Evolutionary conservation across 2,329 filamentous ascomycete genomes (phyloP), one percentile per base, ranked within the genome.

Genomic region (Cercospora zeina): DNA sequence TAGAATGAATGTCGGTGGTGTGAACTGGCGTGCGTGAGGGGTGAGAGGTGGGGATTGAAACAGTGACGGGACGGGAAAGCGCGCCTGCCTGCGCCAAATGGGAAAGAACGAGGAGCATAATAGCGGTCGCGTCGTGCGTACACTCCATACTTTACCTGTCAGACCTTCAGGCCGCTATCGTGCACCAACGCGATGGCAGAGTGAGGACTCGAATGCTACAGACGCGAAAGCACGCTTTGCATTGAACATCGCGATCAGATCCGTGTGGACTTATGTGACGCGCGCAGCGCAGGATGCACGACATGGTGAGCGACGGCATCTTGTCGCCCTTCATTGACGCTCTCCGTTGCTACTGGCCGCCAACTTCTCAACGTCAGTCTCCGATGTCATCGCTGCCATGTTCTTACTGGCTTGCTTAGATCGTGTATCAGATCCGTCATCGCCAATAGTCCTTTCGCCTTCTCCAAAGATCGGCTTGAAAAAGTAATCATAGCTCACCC

Each of bases 401-500:
- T 31, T 24, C 59, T 33, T 33, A 31, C 19, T 36, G 19, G 5
- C 31, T 24, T 16, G 10, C 10, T 19, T 14, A 31, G 27, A 16
- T 31, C 24, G 13, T 51, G 3, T 14, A 53, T 34, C 49, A 34
- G 49, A 34, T 21, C 27, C 65, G 34, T 70, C 69, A 59, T 72
- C 69, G 14, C 70, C 65, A 9, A 80, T 71, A 0, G 84, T 87
- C 68, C 85, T 84, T 80, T 97, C 93, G 0, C 95, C 95, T 72
- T 97, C 90, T 0, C 93, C 93, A 80, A 96, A 97, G 0, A 88
- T 42, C 0, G 76, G 78, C 74, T 85, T 87, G 67, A 89, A 88
- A 16, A 85, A 72, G 0, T 56, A 63, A 76, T 91, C 89, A 76
- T 92, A 91, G 51, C 77, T 82, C 50, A 68, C 70, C 89, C 89